Evolutionary conservation across 140 eudicot genomes (phyloP), one percentile per base, ranked within the genome.

Genomic region (Artemisia princeps): DNA sequence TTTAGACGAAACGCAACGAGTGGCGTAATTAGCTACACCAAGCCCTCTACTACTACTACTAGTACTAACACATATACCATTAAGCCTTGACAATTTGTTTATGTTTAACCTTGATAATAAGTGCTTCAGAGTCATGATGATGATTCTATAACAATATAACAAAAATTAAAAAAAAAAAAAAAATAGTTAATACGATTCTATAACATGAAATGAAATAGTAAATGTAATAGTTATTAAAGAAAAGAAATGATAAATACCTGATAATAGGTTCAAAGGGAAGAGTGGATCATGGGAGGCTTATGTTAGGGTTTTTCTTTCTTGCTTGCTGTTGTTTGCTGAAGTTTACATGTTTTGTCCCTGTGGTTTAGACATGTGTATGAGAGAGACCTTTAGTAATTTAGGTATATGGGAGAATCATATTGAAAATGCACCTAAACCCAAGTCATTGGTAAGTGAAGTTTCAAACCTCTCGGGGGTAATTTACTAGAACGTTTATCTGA

Each of bases 81-180:
- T 67, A 59, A 15, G 79, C 66, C 68, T 45, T 58, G 78, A 71
- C 4, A 81, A 26, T 5, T 53, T 68, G 48, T 55, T 76, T 17
- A 83, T 64, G 14, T 82, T 23, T 20, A 72, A 68, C 53, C 83
- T 77, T 40, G 73, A 79, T 69, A 82, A 60, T 50, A 84, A 22
- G 62, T 70, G 76, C 76, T 74, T 79, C 58, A 77, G 62, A 72
- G 72, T 81, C 95, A 87, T 87, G 45, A 6, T 87, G 45, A 6
- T 6, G 44, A 53, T 46, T 60, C 10, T 54, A 56, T 28, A 60
- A 3, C 12, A 50, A 50, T 1, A 33, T 33, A 33, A 33, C 2
- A 33, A 33, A 33, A 33, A 23, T 23, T 30, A 3, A 17, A 17
- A 17, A 17, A 17, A 17, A 17, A 17, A 17, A 33, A 33, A 30